Base-by-base conservation (phyloP, 2,329 filamentous ascomycete genomes). In the Ophiocordyceps camponoti-saundersi region DNA sequence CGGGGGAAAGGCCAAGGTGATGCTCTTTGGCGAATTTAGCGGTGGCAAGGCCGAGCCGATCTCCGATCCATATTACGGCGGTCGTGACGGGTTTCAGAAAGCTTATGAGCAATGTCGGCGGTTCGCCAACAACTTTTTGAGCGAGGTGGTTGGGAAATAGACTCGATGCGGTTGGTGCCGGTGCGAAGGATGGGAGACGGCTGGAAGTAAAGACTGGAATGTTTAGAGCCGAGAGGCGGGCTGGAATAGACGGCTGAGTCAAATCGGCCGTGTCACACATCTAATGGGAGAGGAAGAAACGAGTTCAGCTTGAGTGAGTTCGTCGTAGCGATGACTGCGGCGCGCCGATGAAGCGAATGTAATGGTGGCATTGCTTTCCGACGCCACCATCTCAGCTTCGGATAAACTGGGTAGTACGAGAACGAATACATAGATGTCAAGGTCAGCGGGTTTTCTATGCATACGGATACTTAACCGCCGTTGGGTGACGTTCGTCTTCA, bases 51-150 rank as follows among this genome's bases (percentile, higher is more conserved):
- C 74, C 20, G 85, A 95, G 66, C 74, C 85, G 44, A 80, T 95
- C 10, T 69, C 76, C 49, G 92, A 96, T 62, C 92, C 92, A 15
- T 98, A 96, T 66, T 96, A 96, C 62, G 88, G 86, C n/a, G 87
- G 78, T 13, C 66, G 70, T 4, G 75, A 85, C 54, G 88, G 87
- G 2, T 96, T 96, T 59, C 77, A 83, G 56, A 77, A 73, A 57
- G 86, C 88, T n/a, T 96, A 84, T 64, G 79, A 90, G 65, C 89
- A 95, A 70, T 82, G 82, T 51, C 67, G 72, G 49, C 71, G 82
- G 51, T 95, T 93, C 60, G 81, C 84, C 2, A 73, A 71, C 59
- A 87, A 83, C 47, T 88, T 95, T 56, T 55, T 95, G 52, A 70
- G 73, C 56, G 71, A 80, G 43, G 67, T 78, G 26, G 46, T 62